phyloP scores from a whole-genome alignment of 1,284 basidiomycete genomes.

The Microbotryum silenes-acaulis region DNA sequence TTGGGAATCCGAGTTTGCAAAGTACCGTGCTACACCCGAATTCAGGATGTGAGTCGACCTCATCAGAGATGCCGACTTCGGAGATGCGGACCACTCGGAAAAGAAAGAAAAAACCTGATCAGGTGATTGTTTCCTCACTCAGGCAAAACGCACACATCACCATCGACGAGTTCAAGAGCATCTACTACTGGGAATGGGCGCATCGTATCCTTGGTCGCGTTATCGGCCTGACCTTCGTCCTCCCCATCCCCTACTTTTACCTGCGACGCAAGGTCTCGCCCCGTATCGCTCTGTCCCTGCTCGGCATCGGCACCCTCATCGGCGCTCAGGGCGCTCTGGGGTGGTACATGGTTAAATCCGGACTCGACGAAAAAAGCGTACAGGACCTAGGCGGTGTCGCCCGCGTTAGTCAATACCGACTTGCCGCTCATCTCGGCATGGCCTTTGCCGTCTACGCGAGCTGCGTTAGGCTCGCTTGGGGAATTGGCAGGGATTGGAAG shows the following conservation, averaged over 20 bases:
- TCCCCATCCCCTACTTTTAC: conserved; percentile 69
- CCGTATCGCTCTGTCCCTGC: conserved; percentile 24
- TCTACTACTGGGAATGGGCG: conserved; percentile 98
- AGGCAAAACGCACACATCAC: conserved; percentile 84
- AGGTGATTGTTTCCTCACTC: neutral
- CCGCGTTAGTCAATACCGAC: conserved; percentile 90
- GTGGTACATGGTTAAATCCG: conserved; percentile 99
- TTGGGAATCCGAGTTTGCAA: conserved; percentile 87
- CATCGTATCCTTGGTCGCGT: conserved; percentile 89
- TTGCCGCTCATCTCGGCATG: conserved; percentile 86
- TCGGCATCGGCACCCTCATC: conserved; percentile 36
- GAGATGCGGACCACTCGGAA: neutral
- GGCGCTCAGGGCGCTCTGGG: conserved; percentile 69
- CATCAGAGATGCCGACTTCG: too few relatives aligned
- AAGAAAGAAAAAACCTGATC: neutral
- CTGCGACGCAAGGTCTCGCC: conserved; percentile 51
- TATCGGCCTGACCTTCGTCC: conserved; percentile 56
- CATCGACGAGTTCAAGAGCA: conserved; percentile 85
- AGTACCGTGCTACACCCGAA: conserved; percentile 93
- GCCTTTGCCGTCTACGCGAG: conserved; percentile 85
- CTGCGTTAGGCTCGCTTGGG: conserved; percentile 78
- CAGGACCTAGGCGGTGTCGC: conserved; percentile 76
- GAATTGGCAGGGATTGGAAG: conserved; percentile 71
- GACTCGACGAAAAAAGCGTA: conserved; percentile 57
- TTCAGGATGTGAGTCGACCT: conserved; percentile 68